Base-by-base conservation (phyloP, 1,139 yeast species). In the Hansenula lynferdii region DNA sequence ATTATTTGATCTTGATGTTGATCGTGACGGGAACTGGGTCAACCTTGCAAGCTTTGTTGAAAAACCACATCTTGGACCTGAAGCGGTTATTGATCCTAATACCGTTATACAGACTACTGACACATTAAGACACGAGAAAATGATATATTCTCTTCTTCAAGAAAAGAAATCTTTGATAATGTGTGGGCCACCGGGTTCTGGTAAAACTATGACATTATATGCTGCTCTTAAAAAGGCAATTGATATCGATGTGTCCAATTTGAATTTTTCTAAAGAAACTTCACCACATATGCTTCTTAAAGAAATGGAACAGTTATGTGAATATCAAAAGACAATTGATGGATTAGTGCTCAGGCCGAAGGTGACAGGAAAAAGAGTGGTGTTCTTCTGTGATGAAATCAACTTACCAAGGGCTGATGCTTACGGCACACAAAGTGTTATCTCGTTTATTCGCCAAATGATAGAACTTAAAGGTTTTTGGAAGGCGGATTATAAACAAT, bases 111-210 rank as follows among this genome's bases (percentile, higher is more conserved):
- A 95, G 0, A 92, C 97, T 0, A 55, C 75, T 2, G 97, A 89
- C 48, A 90, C 97, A 0, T 57, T 72, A 2, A 69, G 80, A 40
- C 86, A 85, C 44, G 94, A 85, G 44, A 56, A 65, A 1, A 53
- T 85, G 18, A 69, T 90, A 1, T 74, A 71, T 45, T 67, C 80
- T 0, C 60, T 85, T 6, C 54, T 90, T 29, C 67, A 69, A 28
- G 77, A 77, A 33, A 83, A 75, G 42, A 64, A 65, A 35, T 77
- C 95, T 0, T 59, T 87, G 19, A 66, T 92, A 24, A 67, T 92
- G 25, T 89, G 96, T 62, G 98, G 98, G 6, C 97, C 97, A 0
- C 97, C 98, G 0, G 98, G 98, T 4, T 84, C 96, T 0, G 98
- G 98, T 45, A 92, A 92, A 56, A 90, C 97, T 0, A 90, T 90